Evolutionary conservation across 164 flowering plant genomes (phyloP), one percentile per base, ranked within the genome.

Genomic region (Akebia trifoliata): DNA sequence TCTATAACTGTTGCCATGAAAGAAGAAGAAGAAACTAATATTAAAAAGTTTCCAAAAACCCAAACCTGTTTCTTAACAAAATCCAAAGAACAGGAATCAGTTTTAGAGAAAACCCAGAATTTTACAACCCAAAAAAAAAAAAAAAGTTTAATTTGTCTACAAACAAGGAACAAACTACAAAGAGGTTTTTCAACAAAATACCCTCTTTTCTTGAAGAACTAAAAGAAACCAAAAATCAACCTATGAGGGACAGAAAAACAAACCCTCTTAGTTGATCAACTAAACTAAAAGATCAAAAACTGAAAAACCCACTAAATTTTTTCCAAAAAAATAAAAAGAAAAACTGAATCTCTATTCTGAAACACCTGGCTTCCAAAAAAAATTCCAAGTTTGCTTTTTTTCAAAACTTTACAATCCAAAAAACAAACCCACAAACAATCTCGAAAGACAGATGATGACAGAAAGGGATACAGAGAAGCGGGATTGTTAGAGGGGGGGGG

Each of bases 401-500:
- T 11, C 7, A 20, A 53, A 66, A 51, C 58, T 68, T 72, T 47
- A 15, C 69, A 69, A 30, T 9, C 9, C 40, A 50, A 54, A 35
- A 72, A 58, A 62, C 65, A 69, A 67, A 65, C 69, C 64, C 68
- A 45, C 45, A 71, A 66, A 8, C 15, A 66, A 15, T 29, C 8
- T 44, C 59, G 69, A 74, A 76, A 81, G 72, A 76, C 81, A 80
- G 81, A 72, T 57, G 78, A 76, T 56, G 73, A 82, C 83, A 85
- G 92, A 85, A 85, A 64, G 83, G 92, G 88, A 81, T 72, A 72
- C 76, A 75, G 68, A 81, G 91, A 80, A 80, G 81, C 79, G 86
- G 88, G 81, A 50, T 39, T 61, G 66, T 31, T 68, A 61, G 47
- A 60, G 64, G 64, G 61, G 59, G 56, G 25, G 64, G 64, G 61